phyloP scores from a whole-genome alignment of 1,284 basidiomycete species.

The Malassezia globosa region DNA sequence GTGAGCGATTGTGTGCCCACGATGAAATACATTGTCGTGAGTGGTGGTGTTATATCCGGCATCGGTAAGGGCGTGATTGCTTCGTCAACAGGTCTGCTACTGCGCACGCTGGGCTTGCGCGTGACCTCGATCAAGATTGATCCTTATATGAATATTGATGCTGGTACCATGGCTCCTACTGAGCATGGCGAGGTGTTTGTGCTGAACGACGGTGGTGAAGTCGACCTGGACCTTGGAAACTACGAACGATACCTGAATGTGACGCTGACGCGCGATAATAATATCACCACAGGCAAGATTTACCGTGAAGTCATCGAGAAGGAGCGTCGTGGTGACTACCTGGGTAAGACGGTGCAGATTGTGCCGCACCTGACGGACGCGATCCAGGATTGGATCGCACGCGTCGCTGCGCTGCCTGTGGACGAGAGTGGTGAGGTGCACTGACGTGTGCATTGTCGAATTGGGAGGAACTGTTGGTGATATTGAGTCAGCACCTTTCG shows the following conservation, averaged over 20 bases:
- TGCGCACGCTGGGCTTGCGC: constrained; percentile 89
- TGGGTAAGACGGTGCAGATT: constrained; percentile 96
- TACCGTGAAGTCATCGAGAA: constrained; percentile 94
- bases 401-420: constrained; percentile 81
- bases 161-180: constrained; percentile 95
- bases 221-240: constrained; percentile 93
- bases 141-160: constrained; percentile 99
- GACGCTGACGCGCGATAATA: constrained; percentile 86
- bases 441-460: constrained; percentile 96
- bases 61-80: constrained; percentile 53
- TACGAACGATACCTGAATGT: constrained; percentile 96
- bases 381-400: constrained; percentile 97
- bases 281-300: constrained; percentile 97
- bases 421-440: constrained; percentile 85
- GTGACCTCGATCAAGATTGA: constrained; percentile 99
- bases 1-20: not conserved
- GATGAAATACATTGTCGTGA: constrained; percentile 50
- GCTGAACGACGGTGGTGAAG: constrained; percentile 94
- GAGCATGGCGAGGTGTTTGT: constrained; percentile 99
- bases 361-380: constrained; percentile 93
- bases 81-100: constrained; percentile 86
- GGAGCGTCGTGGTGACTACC: constrained; percentile 91
- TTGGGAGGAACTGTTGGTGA: constrained; percentile 90
- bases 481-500: constrained; percentile 90
- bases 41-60: constrained; percentile 50